Evolutionary conservation across 768 basidiomycete genomes (phyloP), one percentile per base, ranked within the genome.

Genomic region (Clathrus columnatus): DNA sequence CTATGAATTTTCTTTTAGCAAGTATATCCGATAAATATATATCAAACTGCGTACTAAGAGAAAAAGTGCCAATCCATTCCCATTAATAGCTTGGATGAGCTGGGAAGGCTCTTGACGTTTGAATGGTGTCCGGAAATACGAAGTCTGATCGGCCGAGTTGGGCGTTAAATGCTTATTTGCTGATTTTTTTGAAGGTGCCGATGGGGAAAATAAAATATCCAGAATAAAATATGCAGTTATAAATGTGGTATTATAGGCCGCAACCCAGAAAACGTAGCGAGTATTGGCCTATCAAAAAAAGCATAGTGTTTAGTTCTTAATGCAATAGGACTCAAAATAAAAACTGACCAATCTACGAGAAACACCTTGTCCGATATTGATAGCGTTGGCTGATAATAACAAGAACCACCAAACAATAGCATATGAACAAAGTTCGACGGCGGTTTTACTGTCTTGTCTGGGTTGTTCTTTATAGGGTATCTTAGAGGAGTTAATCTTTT

Each of bases 161-260:
- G 63, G 48, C 64, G 45, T 62, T 63, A 60, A 52, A 67, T 8
- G 41, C 66, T 14, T 51, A 63, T 21, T 44, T 48, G 16, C 20
- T 16, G 10, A n/a, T 20, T 16, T 51, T 48, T 23, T 56, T 46
- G 58, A 67, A 1, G 69, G 62, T 21, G 70, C 73, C 11, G 72
- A 67, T 2, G 82, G 78, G 66, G 79, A 85, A 68, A 91, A 86
- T 42, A 69, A 62, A 53, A 87, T 75, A 61, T 97, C 90, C 43
- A 96, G 70, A 21, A 83, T 59, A 42, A 93, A 74, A 70, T 96
- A 95, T 11, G 79, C 82, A 5, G 92, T 75, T 16, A 97, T 71
- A 72, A 92, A 92, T 2, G 83, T 78, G 0, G 85, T 84, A 66
- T 97, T 98, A 80, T 81, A 95, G 8, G 90, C 92, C 0, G 81